A percentile compares a stretch with the other conserved stretches of the same genome.
Conservation (phyloP, 2,329 filamentous ascomycete genomes). For the Colletotrichum coccodes region DNA sequence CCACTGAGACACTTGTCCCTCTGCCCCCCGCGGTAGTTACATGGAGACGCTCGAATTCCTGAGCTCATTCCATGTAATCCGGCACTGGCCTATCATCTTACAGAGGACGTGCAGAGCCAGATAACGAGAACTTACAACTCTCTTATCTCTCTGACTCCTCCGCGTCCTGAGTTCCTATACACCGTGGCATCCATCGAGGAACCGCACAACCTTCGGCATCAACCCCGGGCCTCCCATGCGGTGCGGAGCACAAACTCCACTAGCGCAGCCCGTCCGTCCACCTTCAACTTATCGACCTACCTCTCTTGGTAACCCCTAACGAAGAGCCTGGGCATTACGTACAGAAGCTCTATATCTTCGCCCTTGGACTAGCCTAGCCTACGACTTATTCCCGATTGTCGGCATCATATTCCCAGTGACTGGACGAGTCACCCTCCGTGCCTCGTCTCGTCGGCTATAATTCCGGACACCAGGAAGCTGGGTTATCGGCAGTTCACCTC, state of each 20-base stretch:
- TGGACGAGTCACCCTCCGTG: background rate
- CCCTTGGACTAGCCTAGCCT: background rate
- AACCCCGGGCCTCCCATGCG: background rate
- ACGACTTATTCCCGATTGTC: background rate
- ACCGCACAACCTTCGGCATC: background rate
- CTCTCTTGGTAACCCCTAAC: conserved; percentile 12
- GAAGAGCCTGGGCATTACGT: conserved; percentile 20
- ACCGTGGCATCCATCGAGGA: background rate
- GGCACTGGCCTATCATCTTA: background rate
- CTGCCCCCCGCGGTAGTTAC: background rate
- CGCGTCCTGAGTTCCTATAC: background rate
- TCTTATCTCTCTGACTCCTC: background rate
- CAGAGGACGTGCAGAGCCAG: background rate
- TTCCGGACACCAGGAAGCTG: background rate
- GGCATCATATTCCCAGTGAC: background rate
- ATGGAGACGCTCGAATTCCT: background rate
- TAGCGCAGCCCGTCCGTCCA: conserved; percentile 14
- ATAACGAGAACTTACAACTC: background rate
- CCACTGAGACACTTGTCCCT: background rate
- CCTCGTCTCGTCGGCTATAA: background rate
- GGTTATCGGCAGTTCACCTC: background rate
- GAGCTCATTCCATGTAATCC: background rate
- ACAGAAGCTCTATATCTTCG: background rate
- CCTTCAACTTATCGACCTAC: conserved; percentile 25
- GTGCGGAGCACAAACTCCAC: conserved; percentile 13